Percentiles rank a stretch among this genome's conserved stretches.
Evolutionary conservation across 805 yeast species (phyloP).

Genomic region (Suhomyces sp.): DNA sequence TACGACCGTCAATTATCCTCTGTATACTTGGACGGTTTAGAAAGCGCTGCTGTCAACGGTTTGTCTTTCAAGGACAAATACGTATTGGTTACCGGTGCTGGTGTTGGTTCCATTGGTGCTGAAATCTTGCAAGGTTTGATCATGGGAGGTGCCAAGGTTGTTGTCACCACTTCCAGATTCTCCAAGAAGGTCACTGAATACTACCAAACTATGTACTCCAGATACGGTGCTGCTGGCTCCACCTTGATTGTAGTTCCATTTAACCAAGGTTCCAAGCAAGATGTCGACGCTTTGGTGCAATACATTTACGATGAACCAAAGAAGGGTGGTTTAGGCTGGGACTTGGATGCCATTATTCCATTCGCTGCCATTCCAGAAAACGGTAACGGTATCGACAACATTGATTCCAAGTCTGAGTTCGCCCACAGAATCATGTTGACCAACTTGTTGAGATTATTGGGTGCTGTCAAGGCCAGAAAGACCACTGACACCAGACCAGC

Average conservation of each 20-base stretch:
- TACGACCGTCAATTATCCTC: conserved; percentile 80
- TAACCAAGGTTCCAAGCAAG: conserved; percentile 96
- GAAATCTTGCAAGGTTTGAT: conserved; percentile 92
- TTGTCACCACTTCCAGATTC: conserved; percentile 95
- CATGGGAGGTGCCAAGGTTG: conserved; percentile 96
- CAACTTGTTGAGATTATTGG: conserved; percentile 87
- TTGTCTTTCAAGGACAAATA: conserved; percentile 83
- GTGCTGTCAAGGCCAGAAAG: conserved; percentile 84
- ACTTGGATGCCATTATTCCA: conserved; percentile 92
- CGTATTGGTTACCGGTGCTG: conserved; percentile 96
- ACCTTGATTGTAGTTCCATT: conserved; percentile 95
- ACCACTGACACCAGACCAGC: conserved; percentile 94
- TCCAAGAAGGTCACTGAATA: conserved; percentile 92
- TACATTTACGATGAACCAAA: conserved; percentile 81
- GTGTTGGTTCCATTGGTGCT: conserved; percentile 98
- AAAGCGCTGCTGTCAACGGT: conserved; percentile 92
- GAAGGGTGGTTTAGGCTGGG: conserved; percentile 96
- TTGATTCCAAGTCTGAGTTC: conserved; percentile 93
- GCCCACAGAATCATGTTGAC: conserved; percentile 99
- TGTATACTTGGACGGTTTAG: conserved; percentile 82
- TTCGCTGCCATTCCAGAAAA: conserved; percentile 99
- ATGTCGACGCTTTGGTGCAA: conserved; percentile 78
- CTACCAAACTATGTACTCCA: conserved; percentile 89
- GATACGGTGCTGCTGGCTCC: conserved; percentile 90
- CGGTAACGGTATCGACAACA: conserved; percentile 90